These are phyloP conservation scores for Phytophthora multivora DNA, from an alignment of 352 stramenopile genomes.

Conservation along the genomic window DNA sequence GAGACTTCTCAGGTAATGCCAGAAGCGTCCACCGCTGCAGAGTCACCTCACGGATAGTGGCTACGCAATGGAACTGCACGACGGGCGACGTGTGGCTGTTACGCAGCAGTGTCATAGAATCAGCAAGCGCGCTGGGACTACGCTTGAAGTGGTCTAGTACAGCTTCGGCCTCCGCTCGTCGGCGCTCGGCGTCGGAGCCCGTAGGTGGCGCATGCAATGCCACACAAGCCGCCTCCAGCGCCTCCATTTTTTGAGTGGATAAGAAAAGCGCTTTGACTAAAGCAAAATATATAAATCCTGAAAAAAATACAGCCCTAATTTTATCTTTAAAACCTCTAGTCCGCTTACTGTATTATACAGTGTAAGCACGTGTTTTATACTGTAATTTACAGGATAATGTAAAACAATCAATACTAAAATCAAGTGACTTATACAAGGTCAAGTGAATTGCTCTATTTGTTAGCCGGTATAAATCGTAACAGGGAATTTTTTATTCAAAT, in stretches of 20 bases:
- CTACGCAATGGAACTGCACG: constrained; percentile 85
- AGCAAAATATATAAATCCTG: too few species aligned
- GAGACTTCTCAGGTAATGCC: constrained; percentile 47
- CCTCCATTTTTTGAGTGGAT: constrained; percentile 41
- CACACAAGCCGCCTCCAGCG: constrained; percentile 68
- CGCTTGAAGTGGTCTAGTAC: constrained; percentile 85
- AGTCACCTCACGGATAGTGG: constrained; percentile 76
- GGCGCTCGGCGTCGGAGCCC: constrained; percentile 48
- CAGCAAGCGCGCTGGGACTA: constrained; percentile 61
- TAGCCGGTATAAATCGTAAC: too few species aligned
- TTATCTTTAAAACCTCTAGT: too few species aligned
- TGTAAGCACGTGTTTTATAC: too few species aligned
- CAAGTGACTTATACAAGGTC: too few species aligned
- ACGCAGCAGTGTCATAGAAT: constrained; percentile 63
- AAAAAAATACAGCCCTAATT: too few species aligned
- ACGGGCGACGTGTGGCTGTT: constrained; percentile 40
- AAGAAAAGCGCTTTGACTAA: too few species aligned
- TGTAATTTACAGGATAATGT: too few species aligned
- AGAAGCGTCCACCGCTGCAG: constrained; percentile 71
- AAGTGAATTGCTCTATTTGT: too few species aligned
- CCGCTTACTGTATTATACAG: too few species aligned
- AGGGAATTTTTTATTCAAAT: too few species aligned
- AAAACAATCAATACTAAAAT: too few species aligned
- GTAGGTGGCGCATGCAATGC: constrained; percentile 71
- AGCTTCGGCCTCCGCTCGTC: constrained; percentile 63